phyloP scores from a whole-genome alignment of 768 basidiomycete species.

The Piloderma croceum region DNA sequence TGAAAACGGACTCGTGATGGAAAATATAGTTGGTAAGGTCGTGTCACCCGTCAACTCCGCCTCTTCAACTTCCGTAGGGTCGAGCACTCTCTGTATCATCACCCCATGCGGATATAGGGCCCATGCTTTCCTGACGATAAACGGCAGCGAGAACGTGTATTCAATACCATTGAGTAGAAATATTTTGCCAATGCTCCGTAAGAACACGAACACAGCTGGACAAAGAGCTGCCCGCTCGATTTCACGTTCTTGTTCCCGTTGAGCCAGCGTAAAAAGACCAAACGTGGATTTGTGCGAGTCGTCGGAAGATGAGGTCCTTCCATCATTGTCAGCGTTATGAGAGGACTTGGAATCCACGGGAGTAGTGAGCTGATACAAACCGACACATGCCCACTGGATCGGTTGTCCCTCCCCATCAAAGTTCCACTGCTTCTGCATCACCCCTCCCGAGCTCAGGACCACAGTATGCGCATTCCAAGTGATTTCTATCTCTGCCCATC shows the following conservation, averaged over 20 bases:
- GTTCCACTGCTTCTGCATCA: conserved; percentile 69
- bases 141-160: conserved; percentile 76
- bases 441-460: conserved; percentile 58
- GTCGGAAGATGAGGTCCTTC: conserved; percentile 16
- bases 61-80: conserved; percentile 60
- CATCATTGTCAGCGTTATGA: conserved; percentile 11
- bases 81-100: conserved; percentile 70
- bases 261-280: conserved; percentile 43
- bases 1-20: conserved; percentile 68
- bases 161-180: conserved; percentile 66
- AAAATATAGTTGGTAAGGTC: conserved; percentile 75
- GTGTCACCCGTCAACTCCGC: conserved; percentile 60
- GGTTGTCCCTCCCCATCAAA: conserved; percentile 66
- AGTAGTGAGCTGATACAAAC: conserved; percentile 53
- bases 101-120: conserved; percentile 74
- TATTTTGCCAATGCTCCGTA: conserved; percentile 69
- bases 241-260: conserved; percentile 35
- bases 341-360: conserved; percentile 21
- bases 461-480: conserved; percentile 65
- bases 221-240: conserved; percentile 35
- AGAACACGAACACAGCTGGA: conserved; percentile 69
- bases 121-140: conserved; percentile 76
- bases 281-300: conserved; percentile 37
- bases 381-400: conserved; percentile 78
- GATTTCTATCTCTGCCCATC: conserved; percentile 43